Percentiles rank a stretch among this genome's conserved stretches.
Conservation (phyloP, 225 moss, liverwort and hornwort species). For the Ulota crispa region DNA sequence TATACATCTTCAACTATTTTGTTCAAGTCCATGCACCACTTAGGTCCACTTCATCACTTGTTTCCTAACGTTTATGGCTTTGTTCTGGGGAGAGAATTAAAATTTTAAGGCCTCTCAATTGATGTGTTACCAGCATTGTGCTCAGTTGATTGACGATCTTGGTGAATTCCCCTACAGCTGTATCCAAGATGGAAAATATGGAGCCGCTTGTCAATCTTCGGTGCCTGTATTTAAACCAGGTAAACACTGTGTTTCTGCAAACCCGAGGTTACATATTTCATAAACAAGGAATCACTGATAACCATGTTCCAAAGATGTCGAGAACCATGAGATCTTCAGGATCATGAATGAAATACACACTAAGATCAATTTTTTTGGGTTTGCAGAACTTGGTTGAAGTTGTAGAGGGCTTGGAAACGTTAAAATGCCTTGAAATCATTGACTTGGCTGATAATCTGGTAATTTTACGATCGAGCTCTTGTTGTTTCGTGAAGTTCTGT, state of each 20-base stretch:
- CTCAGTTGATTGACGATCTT: not conserved
- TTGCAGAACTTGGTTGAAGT: conserved; percentile 78
- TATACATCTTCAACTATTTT: not conserved
- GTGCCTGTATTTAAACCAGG: conserved; percentile 82
- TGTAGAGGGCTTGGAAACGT: conserved; percentile 65
- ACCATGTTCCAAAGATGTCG: not conserved
- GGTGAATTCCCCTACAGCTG: conserved; percentile 34
- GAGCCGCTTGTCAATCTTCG: conserved; percentile 70
- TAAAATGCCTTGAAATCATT: conserved; percentile 60
- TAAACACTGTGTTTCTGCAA: not conserved
- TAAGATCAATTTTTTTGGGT: not conserved
- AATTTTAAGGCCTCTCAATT: not conserved
- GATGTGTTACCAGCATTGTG: not conserved
- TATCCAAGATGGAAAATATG: conserved; percentile 82
- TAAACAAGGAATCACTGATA: not conserved
- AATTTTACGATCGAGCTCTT: not conserved
- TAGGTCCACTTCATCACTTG: not conserved
- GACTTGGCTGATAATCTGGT: conserved; percentile 88
- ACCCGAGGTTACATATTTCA: not conserved
- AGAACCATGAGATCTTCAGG: not conserved
- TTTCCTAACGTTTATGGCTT: not conserved
- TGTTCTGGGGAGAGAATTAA: not conserved
- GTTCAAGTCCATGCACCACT: not conserved
- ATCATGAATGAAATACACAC: not conserved
- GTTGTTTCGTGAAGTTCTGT: not conserved